These are phyloP conservation scores for Hypsizygus ulmarius DNA, from an alignment of 1,284 basidiomycete genomes.

Conservation along the genomic window DNA sequence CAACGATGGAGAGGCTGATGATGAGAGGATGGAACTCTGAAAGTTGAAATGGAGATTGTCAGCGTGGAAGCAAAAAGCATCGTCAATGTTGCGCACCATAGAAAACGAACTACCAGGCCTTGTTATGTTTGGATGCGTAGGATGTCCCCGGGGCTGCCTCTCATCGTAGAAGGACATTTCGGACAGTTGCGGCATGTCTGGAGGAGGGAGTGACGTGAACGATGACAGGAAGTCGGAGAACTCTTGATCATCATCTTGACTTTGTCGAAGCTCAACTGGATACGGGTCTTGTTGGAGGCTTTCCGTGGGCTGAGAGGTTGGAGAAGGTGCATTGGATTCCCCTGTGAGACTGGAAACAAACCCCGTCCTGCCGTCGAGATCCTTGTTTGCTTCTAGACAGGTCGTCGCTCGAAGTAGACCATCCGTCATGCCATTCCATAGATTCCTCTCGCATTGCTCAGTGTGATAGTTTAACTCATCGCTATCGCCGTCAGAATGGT, in stretches of 20 bases:
- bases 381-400: not conserved
- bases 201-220: constrained; percentile 13
- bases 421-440: not conserved
- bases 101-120: not conserved
- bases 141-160: not conserved
- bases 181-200: constrained; percentile 17
- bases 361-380: not conserved
- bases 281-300: not conserved
- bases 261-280: constrained; percentile 2
- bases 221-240: constrained; percentile 21
- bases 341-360: too few relatives aligned
- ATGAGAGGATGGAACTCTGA: too few relatives aligned
- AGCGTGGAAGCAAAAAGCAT: too few relatives aligned
- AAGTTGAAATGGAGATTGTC: too few relatives aligned
- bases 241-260: constrained; percentile 18
- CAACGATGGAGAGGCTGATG: too few relatives aligned
- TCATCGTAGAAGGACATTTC: constrained; percentile 17
- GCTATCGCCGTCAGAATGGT: not conserved
- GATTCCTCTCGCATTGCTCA: not conserved
- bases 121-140: not conserved
- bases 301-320: not conserved
- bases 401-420: not conserved
- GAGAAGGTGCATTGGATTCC: not conserved
- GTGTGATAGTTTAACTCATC: constrained; percentile 10
- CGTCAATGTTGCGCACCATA: not conserved